Percentiles rank a stretch among this genome's conserved stretches.
Evolutionary conservation across 495 filamentous ascomycete genomes (phyloP).

Genomic region (Talaromyces adpressus): DNA sequence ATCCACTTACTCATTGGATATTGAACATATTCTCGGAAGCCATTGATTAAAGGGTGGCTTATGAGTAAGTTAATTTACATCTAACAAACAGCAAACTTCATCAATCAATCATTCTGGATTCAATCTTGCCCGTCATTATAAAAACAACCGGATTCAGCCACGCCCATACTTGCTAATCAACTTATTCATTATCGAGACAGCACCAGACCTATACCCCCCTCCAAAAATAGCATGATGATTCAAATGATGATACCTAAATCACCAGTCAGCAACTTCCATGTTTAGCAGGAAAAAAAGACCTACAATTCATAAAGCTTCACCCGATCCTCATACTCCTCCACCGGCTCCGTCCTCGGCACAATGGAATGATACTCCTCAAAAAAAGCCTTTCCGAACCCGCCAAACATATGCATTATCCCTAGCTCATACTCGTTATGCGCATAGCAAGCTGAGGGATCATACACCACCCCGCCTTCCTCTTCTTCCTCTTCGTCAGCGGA

Average conservation of each 20-base stretch:
- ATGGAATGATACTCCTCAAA: conserved; percentile 68
- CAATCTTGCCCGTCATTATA: too few species aligned
- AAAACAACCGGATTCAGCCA: too few species aligned
- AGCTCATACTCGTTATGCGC: conserved; percentile 86
- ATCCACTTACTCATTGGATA: too few species aligned
- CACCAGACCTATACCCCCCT: conserved; percentile 62
- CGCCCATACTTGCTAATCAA: conserved; percentile 60
- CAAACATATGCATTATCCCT: conserved; percentile 96
- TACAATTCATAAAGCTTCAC: conserved; percentile 74
- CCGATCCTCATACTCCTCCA: conserved; percentile 77
- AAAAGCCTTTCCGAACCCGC: conserved; percentile 69
- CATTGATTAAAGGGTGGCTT: too few species aligned
- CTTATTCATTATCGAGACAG: conserved; percentile 66
- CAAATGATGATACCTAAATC: conserved; percentile 72
- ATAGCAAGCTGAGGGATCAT: conserved; percentile 73
- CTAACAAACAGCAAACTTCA: too few species aligned
- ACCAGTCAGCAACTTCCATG: conserved; percentile 7
- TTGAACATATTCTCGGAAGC: too few species aligned
- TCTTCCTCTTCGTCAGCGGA: conserved; percentile 14
- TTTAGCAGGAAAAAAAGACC: conserved; percentile 26
- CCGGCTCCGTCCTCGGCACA: conserved; percentile 73
- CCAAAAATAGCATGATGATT: conserved; percentile 87
- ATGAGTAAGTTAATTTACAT: too few species aligned
- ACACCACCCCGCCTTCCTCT: conserved; percentile 65
- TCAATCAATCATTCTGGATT: not conserved